These are phyloP conservation scores for Leishmania gerbilli DNA, from an alignment of 208 protist species.

Conservation along the genomic window DNA sequence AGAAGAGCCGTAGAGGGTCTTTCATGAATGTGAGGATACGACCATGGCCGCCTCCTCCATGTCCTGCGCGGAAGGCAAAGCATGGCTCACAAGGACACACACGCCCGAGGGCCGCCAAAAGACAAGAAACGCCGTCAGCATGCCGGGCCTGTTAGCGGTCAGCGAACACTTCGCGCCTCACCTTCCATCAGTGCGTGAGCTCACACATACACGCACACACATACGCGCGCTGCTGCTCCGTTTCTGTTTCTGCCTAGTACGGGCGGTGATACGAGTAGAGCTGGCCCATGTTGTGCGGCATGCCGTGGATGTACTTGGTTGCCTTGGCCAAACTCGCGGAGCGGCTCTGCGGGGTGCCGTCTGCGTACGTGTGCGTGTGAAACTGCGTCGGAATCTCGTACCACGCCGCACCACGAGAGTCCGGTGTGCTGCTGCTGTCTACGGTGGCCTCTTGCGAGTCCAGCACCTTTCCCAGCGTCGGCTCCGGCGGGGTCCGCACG, in stretches of 20 bases:
- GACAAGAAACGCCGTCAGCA: background rate
- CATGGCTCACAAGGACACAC: background rate
- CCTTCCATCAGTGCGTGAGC: background rate
- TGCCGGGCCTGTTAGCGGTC: background rate
- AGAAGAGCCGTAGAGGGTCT: background rate
- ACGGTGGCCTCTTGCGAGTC: constrained; percentile 17
- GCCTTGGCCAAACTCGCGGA: constrained; percentile 28
- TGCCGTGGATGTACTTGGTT: constrained; percentile 35
- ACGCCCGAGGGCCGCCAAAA: background rate
- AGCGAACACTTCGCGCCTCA: background rate
- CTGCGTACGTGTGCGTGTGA: constrained; percentile 27
- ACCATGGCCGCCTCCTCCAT: background rate
- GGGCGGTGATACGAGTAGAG: constrained; percentile 88
- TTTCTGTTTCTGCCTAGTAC: constrained; percentile 40
- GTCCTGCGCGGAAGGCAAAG: background rate
- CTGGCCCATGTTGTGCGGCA: constrained; percentile 82
- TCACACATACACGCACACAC: background rate
- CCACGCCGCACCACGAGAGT: background rate
- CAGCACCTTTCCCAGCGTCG: constrained; percentile 39
- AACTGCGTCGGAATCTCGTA: constrained; percentile 26
- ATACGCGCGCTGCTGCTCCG: background rate
- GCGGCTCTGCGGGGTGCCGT: constrained; percentile 33
- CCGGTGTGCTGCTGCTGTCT: background rate
- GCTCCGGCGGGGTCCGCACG: constrained; percentile 53
- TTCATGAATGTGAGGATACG: background rate